phyloP scores from a whole-genome alignment of 202 grass and related monocot genomes.

The Digitaria exilis region DNA sequence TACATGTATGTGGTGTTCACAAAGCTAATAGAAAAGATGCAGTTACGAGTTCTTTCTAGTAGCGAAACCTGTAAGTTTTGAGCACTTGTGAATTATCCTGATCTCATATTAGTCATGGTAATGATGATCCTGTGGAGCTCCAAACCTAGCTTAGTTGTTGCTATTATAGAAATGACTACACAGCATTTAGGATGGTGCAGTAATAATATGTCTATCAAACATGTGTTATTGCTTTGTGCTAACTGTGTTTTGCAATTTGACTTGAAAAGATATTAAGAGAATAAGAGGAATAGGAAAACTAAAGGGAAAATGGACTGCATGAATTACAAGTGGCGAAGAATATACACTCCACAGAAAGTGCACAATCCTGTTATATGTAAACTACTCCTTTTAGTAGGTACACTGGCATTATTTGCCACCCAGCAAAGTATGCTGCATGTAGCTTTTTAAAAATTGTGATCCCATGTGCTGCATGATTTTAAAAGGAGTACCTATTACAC shows the following conservation, averaged over 20 bases:
- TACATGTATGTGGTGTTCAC: constrained; percentile 85
- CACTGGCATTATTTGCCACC: not conserved
- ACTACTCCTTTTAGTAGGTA: not conserved
- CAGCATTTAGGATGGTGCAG: constrained; percentile 5
- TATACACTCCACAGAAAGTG: not conserved
- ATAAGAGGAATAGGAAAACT: not conserved
- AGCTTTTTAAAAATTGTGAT: not conserved
- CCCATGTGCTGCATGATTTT: not conserved
- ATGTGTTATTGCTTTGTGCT: too few relatives aligned
- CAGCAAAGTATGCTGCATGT: constrained; percentile 18
- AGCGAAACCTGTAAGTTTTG: constrained; percentile 77
- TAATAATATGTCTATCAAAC: not conserved
- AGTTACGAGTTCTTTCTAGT: constrained; percentile 68
- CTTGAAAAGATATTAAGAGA: not conserved
- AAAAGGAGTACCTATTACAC: too few relatives aligned
- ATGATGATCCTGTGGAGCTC: not conserved
- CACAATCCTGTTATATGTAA: not conserved
- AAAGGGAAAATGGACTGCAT: constrained; percentile 8
- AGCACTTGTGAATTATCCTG: constrained; percentile 25
- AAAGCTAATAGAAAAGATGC: constrained; percentile 83
- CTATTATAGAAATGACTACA: not conserved
- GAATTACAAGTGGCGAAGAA: not conserved
- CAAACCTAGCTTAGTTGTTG: not conserved
- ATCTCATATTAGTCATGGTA: constrained; percentile 5
- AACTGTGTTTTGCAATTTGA: constrained; percentile 9